phyloP scores from a whole-genome alignment of 2,329 filamentous ascomycete genomes.

The Ophiobolus disseminans region DNA sequence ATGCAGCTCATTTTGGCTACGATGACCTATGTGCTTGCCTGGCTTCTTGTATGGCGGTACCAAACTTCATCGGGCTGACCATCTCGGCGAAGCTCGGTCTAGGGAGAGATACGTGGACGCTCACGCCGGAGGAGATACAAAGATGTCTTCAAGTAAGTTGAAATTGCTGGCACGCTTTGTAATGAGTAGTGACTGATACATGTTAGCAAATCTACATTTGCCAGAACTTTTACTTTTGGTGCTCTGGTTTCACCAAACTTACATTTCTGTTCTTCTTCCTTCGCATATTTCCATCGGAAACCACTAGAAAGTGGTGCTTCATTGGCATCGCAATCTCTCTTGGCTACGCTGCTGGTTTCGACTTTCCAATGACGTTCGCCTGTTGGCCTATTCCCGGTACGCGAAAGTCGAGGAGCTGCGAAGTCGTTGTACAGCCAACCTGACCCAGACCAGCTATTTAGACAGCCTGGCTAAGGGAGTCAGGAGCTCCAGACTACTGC shows the following conservation, averaged over 20 bases:
- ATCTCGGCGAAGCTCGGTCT: slow-evolving; percentile 44
- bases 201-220: slow-evolving; percentile 16
- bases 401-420: background rate
- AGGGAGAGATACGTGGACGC: slow-evolving; percentile 60
- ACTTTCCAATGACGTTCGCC: slow-evolving; percentile 15
- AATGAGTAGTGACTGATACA: background rate
- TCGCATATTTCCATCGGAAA: slow-evolving; percentile 34
- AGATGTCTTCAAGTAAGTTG: slow-evolving; percentile 6
- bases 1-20: no score
- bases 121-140: slow-evolving; percentile 50
- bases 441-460: slow-evolving; percentile 4
- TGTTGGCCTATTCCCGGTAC: slow-evolving; percentile 12
- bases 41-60: no score
- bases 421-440: background rate
- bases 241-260: slow-evolving; percentile 28
- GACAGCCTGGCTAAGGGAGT: slow-evolving; percentile 16
- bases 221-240: slow-evolving; percentile 37
- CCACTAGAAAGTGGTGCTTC: slow-evolving; percentile 9
- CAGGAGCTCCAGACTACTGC: slow-evolving; percentile 12
- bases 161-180: background rate
- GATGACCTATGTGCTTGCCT: slow-evolving; percentile 24
- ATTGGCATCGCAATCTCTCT: slow-evolving; percentile 13
- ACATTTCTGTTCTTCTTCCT: slow-evolving; percentile 34
- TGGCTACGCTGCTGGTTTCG: slow-evolving; percentile 19
- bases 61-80: slow-evolving; percentile 17